These are phyloP conservation scores for Asterella californica DNA, from an alignment of 225 moss, liverwort and hornwort genomes.

Conservation along the genomic window DNA sequence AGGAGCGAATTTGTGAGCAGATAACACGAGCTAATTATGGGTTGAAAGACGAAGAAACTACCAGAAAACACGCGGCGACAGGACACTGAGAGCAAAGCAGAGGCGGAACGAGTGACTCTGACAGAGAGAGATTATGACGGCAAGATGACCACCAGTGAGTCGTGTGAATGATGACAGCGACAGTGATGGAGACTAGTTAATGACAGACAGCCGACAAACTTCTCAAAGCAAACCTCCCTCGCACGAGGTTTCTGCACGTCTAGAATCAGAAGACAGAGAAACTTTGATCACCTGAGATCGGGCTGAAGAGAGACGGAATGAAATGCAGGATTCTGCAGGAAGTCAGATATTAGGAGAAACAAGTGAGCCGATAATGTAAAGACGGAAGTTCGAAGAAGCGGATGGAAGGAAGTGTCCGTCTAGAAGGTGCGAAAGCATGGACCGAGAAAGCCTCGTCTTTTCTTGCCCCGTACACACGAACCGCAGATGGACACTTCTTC, in stretches of 20 bases:
- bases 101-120: neutral
- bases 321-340: neutral
- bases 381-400: slow-evolving; percentile 1
- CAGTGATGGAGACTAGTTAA: neutral
- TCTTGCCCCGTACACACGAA: too few relatives aligned
- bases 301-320: neutral
- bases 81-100: neutral
- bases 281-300: neutral
- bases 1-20: neutral
- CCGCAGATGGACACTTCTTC: too few relatives aligned
- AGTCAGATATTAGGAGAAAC: neutral
- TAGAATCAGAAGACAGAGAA: neutral
- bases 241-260: neutral
- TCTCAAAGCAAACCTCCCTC: neutral
- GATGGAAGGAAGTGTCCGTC: neutral
- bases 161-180: neutral
- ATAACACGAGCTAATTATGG: neutral
- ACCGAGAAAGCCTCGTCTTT: neutral
- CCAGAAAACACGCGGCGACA: neutral
- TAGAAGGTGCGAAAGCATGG: slow-evolving; percentile 4
- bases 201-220: neutral
- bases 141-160: neutral
- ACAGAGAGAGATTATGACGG: neutral
- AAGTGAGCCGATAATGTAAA: neutral
- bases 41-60: neutral